phyloP scores from a whole-genome alignment of 2,329 filamentous ascomycete genomes.

The Penicillium frequentans region DNA sequence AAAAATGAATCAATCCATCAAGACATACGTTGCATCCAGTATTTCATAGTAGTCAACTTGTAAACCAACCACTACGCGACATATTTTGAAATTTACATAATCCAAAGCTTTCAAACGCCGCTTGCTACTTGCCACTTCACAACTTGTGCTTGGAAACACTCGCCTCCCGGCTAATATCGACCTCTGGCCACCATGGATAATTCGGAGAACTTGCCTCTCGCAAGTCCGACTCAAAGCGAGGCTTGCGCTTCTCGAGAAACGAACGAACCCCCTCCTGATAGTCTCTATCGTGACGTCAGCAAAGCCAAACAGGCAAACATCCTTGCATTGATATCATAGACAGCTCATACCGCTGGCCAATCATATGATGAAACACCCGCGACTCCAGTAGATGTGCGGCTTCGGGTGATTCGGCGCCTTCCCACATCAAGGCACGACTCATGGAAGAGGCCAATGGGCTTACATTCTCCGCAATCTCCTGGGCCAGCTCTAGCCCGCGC shows the following conservation, averaged over 20 bases:
- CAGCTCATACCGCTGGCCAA: conserved; percentile 8
- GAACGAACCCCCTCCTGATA: conserved; percentile 17
- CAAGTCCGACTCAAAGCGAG: conserved; percentile 11
- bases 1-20: not conserved
- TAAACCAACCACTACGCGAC: not conserved
- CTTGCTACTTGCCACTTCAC: not conserved
- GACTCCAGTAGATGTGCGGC: conserved; percentile 64
- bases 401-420: conserved; percentile 51
- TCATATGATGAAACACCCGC: conserved; percentile 17
- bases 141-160: conserved; percentile 4
- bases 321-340: not conserved
- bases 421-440: conserved; percentile 67
- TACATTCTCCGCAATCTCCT: conserved; percentile 61
- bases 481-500: conserved; percentile 61
- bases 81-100: too few species aligned
- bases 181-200: conserved; percentile 17
- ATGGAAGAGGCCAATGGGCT: conserved; percentile 60
- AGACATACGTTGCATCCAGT: not conserved
- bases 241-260: conserved; percentile 18
- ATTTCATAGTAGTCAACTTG: not conserved
- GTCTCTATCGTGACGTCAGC: conserved; percentile 4
- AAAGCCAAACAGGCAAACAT: not conserved
- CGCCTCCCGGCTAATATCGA: conserved; percentile 5
- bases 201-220: conserved; percentile 3
- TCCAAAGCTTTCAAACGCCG: not conserved